Percentiles rank a stretch among this genome's conserved stretches.
These are phyloP conservation scores for Malus asiatica DNA, from an alignment of 306 rosid genomes.

Conservation along the genomic window DNA sequence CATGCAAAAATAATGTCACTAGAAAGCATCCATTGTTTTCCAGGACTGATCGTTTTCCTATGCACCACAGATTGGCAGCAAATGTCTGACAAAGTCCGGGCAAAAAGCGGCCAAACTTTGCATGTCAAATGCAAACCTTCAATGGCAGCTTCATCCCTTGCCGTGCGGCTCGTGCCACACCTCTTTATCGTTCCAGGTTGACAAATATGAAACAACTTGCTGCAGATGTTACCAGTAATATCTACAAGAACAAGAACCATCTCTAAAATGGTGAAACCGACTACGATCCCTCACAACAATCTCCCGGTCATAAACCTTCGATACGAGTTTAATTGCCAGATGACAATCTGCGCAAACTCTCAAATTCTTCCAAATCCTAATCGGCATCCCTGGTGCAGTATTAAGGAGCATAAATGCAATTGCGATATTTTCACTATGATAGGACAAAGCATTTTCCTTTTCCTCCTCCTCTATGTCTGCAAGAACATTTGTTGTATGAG, in stretches of 20 bases:
- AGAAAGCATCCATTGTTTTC: too few relatives aligned
- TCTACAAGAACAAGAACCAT: conserved; percentile 34
- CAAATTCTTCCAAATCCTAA: conserved; percentile 36
- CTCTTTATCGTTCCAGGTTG: background rate
- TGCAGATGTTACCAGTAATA: conserved; percentile 31
- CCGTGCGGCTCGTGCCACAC: background rate
- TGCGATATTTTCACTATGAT: conserved; percentile 40
- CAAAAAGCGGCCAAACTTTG: background rate
- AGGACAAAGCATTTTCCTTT: conserved; percentile 31
- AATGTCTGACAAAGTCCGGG: too few relatives aligned
- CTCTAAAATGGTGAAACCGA: conserved; percentile 38
- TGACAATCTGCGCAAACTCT: conserved; percentile 40
- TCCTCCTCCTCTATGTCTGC: conserved; percentile 49
- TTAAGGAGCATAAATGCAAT: conserved; percentile 33
- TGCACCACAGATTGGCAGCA: too few relatives aligned
- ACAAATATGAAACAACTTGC: background rate
- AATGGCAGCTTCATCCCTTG: too few relatives aligned
- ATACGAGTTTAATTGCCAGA: conserved; percentile 31
- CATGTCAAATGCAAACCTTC: background rate
- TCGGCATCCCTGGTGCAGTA: conserved; percentile 15
- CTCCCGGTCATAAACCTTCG: conserved; percentile 29
- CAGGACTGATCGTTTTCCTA: too few relatives aligned
- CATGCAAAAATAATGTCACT: too few relatives aligned
- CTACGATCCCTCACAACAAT: conserved; percentile 38
- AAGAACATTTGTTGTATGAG: conserved; percentile 27